Conservation (phyloP, 257 asterid species). For the Coffea eugenioides region DNA sequence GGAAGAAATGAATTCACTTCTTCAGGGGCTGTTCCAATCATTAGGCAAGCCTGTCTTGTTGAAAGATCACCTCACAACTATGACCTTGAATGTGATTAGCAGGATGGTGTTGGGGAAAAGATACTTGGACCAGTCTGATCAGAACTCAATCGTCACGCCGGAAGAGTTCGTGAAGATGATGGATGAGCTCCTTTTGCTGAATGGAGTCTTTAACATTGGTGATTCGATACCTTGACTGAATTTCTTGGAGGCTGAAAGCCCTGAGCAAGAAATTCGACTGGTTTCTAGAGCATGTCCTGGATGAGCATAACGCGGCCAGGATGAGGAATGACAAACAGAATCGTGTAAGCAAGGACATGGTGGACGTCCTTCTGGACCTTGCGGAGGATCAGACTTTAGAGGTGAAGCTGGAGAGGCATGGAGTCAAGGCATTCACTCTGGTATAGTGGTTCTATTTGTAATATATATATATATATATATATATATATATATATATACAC, state of each 20-base stretch:
- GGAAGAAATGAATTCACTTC: too few species aligned
- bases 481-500: too few species aligned
- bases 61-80: too few species aligned
- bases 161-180: conserved; percentile 44
- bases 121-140: conserved; percentile 25
- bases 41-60: too few species aligned
- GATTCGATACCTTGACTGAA: conserved; percentile 42
- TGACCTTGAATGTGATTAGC: too few species aligned
- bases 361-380: conserved; percentile 43
- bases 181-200: conserved; percentile 39
- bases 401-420: conserved; percentile 46
- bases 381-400: conserved; percentile 26
- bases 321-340: conserved; percentile 4
- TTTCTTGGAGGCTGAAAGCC: conserved; percentile 49
- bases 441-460: conserved; percentile 5
- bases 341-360: conserved; percentile 36
- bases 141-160: conserved; percentile 23
- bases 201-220: conserved; percentile 42
- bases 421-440: conserved; percentile 51
- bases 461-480: too few species aligned
- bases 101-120: conserved; percentile 46
- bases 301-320: conserved; percentile 28
- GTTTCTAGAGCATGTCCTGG: conserved; percentile 46
- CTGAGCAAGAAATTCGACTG: conserved; percentile 44
- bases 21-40: too few species aligned